Conservation (phyloP, 1,284 basidiomycete genomes). For the Schizophyllum amplum region DNA sequence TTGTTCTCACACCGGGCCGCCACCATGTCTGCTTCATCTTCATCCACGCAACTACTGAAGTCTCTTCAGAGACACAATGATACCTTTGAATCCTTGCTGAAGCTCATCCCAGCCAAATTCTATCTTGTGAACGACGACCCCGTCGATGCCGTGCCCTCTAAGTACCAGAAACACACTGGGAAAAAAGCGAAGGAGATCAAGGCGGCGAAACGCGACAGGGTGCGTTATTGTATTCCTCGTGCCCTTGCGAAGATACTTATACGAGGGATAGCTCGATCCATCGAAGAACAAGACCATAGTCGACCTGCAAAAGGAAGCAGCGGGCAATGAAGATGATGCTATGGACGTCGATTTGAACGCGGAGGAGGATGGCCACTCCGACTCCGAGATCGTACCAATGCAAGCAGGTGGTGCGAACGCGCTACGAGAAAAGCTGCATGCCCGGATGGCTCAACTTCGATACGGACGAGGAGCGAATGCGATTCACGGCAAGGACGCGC, state of each 20-base stretch:
- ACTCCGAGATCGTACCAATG: constrained; percentile 52
- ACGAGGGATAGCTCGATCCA: constrained; percentile 75
- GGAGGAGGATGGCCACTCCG: constrained; percentile 22
- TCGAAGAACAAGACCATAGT: constrained; percentile 78
- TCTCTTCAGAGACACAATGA: constrained; percentile 80
- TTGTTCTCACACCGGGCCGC: too few relatives aligned
- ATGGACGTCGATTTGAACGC: constrained; percentile 32
- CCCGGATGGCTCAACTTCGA: constrained; percentile 67
- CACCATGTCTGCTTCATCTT: constrained; percentile 8
- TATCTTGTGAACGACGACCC: constrained; percentile 61
- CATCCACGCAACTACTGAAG: constrained; percentile 32
- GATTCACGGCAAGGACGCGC: constrained; percentile 63
- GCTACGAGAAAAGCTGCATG: constrained; percentile 74
- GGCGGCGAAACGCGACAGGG: constrained; percentile 82
- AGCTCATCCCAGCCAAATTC: constrained; percentile 82
- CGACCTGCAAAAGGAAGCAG: constrained; percentile 56
- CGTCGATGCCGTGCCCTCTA: constrained; percentile 41
- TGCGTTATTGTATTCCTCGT: constrained; percentile 21
- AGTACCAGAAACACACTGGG: constrained; percentile 79
- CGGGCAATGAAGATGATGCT: constrained; percentile 27
- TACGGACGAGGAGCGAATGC: constrained; percentile 25
- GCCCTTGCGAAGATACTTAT: not conserved
- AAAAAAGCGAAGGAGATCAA: constrained; percentile 80
- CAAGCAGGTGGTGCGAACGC: constrained; percentile 55
- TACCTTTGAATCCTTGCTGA: constrained; percentile 73